Base-by-base conservation (phyloP, 192 early-diverging fungal species). In the Podila epicladia region DNA sequence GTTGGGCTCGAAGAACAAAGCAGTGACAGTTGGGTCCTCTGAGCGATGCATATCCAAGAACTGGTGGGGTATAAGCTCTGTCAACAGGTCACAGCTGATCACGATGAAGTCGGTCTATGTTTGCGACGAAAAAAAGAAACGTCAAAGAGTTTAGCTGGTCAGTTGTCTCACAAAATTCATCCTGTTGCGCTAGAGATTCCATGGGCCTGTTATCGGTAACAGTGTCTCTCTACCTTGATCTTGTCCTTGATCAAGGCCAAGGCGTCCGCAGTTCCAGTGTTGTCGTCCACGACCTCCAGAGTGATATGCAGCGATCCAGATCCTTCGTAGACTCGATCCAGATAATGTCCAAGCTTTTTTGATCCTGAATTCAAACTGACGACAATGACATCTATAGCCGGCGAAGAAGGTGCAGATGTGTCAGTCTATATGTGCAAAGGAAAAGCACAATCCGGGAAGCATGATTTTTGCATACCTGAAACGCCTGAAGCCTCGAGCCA, bases 401-500 rank as follows among this genome's bases (percentile, higher is more conserved):
- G 20, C 29, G 29, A 48, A n/a, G 38, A 13, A 24, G 9, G 49
- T 24, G 17, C 26, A 55, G 31, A 19, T 22, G 26, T n/a, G 37
- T 29, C 22, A 57, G 24, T 32, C n/a, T 57, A 32, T 64, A 9
- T 50, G 58, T n/a, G 26, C 13, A 24, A 13, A 48, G 29, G 32
- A 38, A 37, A 63, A 37, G 58, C n/a, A 32, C 13, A 24, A 37
- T 37, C 35, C 9, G 6, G n/a, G 13, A 2, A 12, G 6, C 9
- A 29, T 13, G 31, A 35, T 24, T 61, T 20, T 22, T 7, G 19
- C 71, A 29, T 58, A 86, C 85, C 85, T 61, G 72, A 51, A 55
- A 97, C 90, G 63, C 91, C 92, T 17, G 96, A 94, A 48, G 87
- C 85, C 75, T 98, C 96, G 5, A 99, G 88, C 97, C 98, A 99